Base-by-base conservation (phyloP, 1,284 basidiomycete genomes). In the Cutaneotrichosporon sp. region DNA sequence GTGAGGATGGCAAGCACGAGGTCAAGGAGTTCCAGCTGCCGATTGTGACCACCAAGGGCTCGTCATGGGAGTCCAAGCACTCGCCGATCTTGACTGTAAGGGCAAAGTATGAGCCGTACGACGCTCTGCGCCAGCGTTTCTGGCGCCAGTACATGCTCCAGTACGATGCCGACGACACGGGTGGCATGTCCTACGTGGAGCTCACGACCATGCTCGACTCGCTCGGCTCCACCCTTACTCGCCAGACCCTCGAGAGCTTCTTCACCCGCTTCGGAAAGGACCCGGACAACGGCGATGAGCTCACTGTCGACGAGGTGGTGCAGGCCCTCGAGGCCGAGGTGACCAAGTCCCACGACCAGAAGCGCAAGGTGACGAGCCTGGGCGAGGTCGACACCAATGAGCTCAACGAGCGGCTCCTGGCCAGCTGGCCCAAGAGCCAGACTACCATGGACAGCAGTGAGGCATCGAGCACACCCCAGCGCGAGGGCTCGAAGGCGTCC, bases 161-260 rank as follows among this genome's bases (percentile, higher is more conserved):
- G 62, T 98, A 96, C 72, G 93, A 97, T 65, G 81, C 85, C 0
- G 91, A 94, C 71, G 89, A 94, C 57, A 87, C 84, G 0, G 78
- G 78, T n/a, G 75, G 80, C 1, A 76, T 94, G 34, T 93, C 90
- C 0, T 84, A 85, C 56, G 78, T 94, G 49, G 94, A 98, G 73
- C 79, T 98, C 22, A 87, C 86, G 0, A 87, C 88, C n/a, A 94
- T 97, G 90, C 85, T 98, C 47, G 92, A 97, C 76, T 96, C 92
- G 5, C 83, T 98, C 26, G 92, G 93, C 4, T 94, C 91, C 3
- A 97, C 94, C 0, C 81, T 98, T 33, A 88, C 88, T 4, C 76
- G 74, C 0, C 78, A 83, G 45, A 98, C 94, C 1, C 78, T 93
- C 57, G 81, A 86, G 61, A 79, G 81, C 7, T 94, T 92, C 80